Evolutionary conservation across 148 eudicot genomes (phyloP), one percentile per base, ranked within the genome.

Genomic region (Amaranthus hypochondriacus): DNA sequence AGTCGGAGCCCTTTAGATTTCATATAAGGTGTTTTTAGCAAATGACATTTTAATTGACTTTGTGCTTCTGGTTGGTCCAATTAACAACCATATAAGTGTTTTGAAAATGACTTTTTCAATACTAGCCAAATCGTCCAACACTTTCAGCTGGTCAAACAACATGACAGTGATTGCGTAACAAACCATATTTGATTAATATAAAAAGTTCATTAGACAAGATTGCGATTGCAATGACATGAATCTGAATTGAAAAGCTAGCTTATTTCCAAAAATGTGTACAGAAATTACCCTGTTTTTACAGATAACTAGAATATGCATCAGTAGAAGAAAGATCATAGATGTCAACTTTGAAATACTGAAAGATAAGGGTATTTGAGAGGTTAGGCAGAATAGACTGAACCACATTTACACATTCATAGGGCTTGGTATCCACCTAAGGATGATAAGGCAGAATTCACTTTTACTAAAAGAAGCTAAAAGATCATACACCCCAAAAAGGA

Each of bases 371-470:
- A 57, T 28, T 28, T 28, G 39, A 28, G 39, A 28, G 39, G 72
- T 50, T 66, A 75, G 56, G 28, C 48, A 12, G 52, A 64, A 64
- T 47, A 52, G 9, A 58, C 77, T 58, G 13, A 56, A 11, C 53
- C 2, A 58, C 15, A 56, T 58, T n/a, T 5, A 21, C 46, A 66
- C 48, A 67, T 55, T 56, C 13, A 60, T 52, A 60, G 48, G 49
- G 28, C 15, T 55, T 48, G 74, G 70, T 61, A 7, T 70, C 74
- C 77, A 76, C 72, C 66, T 72, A 71, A 78, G 81, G 48, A 47
- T 77, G 81, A 83, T 68, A 60, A 73, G 70, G 75, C 76, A 69
- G 72, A 68, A 55, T 73, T 75, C 63, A 52, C 73, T 72, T 62
- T 63, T 18, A 4, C 3, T 7, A 44, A 73, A 54, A 64, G 44